Percentiles rank a stretch among this genome's conserved stretches.
These are phyloP conservation scores for Pinus tabuliformis DNA, from an alignment of 75 land plant genomes.

Conservation along the genomic window DNA sequence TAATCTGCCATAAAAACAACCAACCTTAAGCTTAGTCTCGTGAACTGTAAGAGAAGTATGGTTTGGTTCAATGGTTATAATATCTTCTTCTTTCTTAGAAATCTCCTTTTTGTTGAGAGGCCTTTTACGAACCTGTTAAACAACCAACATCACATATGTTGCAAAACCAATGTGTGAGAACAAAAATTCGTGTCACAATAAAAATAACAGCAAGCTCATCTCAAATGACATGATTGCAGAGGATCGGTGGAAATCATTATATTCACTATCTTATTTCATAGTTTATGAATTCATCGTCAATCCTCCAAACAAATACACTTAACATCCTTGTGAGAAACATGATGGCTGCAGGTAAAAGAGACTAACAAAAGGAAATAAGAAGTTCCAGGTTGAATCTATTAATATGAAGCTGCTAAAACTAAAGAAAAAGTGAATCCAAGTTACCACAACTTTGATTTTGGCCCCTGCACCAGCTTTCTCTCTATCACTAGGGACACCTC, in stretches of 20 bases:
- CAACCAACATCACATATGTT: slow-evolving; percentile 9
- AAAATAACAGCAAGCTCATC: background rate
- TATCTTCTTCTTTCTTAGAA: slow-evolving; percentile 87
- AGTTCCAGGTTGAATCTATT: background rate
- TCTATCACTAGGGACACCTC: background rate
- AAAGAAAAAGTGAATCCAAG: background rate
- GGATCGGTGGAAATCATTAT: background rate
- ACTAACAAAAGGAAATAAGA: background rate
- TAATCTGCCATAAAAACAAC: background rate
- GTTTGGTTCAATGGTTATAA: slow-evolving; percentile 45
- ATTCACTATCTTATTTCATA: background rate
- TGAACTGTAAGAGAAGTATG: slow-evolving; percentile 69
- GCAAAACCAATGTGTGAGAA: background rate
- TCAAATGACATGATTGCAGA: background rate
- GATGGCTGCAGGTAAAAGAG: background rate
- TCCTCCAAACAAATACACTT: no score
- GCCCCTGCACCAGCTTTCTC: slow-evolving; percentile 26
- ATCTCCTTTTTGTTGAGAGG: slow-evolving; percentile 91
- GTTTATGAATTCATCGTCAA: background rate
- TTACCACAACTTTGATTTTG: slow-evolving; percentile 46
- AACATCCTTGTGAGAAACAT: background rate
- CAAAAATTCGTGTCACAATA: background rate
- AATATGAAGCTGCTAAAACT: background rate
- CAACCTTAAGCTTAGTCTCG: slow-evolving; percentile 92
- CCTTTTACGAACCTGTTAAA: slow-evolving; percentile 81